Conservation (phyloP, 208 protist genomes). For the Borovskyia barvae region DNA sequence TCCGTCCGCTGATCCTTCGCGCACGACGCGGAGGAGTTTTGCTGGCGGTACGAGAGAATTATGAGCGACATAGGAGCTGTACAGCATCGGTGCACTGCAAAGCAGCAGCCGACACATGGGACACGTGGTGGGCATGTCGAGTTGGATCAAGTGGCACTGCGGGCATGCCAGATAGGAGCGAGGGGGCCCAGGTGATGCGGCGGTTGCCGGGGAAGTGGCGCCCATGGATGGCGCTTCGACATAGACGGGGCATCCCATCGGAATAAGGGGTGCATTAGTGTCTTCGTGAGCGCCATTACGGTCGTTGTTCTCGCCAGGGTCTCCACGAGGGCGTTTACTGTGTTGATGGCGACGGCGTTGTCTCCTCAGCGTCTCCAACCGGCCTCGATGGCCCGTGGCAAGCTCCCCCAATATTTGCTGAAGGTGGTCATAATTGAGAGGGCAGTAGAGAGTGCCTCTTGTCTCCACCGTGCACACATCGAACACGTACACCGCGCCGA, state of each 20-base stretch:
- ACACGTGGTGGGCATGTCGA: slow-evolving; percentile 68
- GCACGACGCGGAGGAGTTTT: slow-evolving; percentile 8
- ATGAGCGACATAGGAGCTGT: slow-evolving; percentile 58
- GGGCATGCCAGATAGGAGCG: slow-evolving; percentile 61
- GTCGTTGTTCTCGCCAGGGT: background rate
- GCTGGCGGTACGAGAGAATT: slow-evolving; percentile 55
- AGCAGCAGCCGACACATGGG: slow-evolving; percentile 72
- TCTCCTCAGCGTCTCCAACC: background rate
- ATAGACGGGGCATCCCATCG: slow-evolving; percentile 69
- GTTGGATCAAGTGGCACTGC: slow-evolving; percentile 74
- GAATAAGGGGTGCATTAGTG: slow-evolving; percentile 35
- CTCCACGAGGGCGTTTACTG: slow-evolving; percentile 6
- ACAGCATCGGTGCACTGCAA: slow-evolving; percentile 66
- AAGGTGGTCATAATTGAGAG: slow-evolving; percentile 79
- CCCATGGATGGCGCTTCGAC: slow-evolving; percentile 8
- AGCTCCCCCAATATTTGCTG: slow-evolving; percentile 49
- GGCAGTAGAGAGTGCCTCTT: slow-evolving; percentile 62
- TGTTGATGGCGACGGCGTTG: background rate
- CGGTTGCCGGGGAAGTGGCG: background rate
- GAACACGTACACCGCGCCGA: slow-evolving; percentile 81
- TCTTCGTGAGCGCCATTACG: slow-evolving; percentile 8
- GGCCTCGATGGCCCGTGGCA: slow-evolving; percentile 22
- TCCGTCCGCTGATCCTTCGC: background rate
- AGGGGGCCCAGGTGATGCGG: background rate
- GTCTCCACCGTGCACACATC: slow-evolving; percentile 51